Evolutionary conservation across 768 basidiomycete genomes (phyloP).

Genomic region (Leccinum longicurvipes): DNA sequence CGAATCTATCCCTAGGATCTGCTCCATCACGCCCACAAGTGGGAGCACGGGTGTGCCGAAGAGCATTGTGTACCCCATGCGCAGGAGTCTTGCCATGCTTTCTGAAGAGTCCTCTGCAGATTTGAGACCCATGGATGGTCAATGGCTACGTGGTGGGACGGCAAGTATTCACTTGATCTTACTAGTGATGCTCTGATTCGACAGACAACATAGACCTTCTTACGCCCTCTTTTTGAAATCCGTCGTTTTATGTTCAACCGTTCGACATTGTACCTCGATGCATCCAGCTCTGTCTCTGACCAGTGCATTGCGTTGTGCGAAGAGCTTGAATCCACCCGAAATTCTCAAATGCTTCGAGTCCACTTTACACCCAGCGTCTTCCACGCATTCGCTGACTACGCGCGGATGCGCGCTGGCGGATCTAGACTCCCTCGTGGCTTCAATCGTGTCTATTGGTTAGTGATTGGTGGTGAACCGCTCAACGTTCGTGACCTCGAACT

Average conservation of each 20-base stretch:
- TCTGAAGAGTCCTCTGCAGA: conserved; percentile 9
- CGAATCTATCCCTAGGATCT: conserved; percentile 7
- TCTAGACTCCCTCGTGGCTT: conserved; percentile 13
- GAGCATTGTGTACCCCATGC: conserved; percentile 17
- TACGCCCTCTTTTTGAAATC: conserved; percentile 16
- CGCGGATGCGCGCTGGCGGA: conserved; percentile 7
- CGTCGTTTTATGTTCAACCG: conserved; percentile 19
- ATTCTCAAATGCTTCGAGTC: conserved; percentile 12
- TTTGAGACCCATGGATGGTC: conserved; percentile 13
- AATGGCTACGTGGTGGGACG: conserved; percentile 15
- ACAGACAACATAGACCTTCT: conserved; percentile 5
- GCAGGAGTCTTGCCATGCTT: conserved; percentile 12
- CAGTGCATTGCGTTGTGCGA: conserved; percentile 11
- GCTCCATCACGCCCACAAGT: conserved; percentile 19
- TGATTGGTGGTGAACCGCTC: conserved; percentile 15
- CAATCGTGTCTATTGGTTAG: conserved; percentile 16
- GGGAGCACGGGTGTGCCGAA: conserved; percentile 24
- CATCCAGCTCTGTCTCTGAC: conserved; percentile 5
- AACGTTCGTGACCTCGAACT: conserved; percentile 9
- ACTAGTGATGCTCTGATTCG: background rate
- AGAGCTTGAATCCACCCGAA: conserved; percentile 12
- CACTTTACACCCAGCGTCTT: conserved; percentile 16
- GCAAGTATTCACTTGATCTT: background rate
- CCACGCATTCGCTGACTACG: conserved; percentile 15
- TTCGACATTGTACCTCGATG: conserved; percentile 12